Conservation (phyloP, 768 basidiomycete species). For the Pisolithus tinctorius region DNA sequence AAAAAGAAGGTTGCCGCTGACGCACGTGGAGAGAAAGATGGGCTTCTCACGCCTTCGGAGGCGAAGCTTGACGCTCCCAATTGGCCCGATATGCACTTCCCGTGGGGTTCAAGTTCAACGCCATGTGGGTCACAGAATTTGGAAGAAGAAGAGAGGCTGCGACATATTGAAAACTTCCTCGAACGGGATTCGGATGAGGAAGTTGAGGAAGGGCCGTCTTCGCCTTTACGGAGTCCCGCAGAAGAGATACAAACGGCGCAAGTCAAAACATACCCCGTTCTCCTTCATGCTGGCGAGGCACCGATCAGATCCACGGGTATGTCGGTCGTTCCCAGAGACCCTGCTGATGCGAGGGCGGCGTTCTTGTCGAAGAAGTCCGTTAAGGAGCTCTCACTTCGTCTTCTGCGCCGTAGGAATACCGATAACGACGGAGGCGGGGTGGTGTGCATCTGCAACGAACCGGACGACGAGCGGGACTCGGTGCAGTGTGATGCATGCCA, state of each 20-base stretch:
- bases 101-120: slow-evolving; percentile 63
- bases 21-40: slow-evolving; percentile 11
- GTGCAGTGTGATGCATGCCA: slow-evolving; percentile 80
- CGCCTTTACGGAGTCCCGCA: slow-evolving; percentile 4
- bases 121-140: slow-evolving; percentile 43
- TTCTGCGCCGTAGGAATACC: slow-evolving; percentile 35
- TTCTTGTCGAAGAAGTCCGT: slow-evolving; percentile 67
- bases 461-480: slow-evolving; percentile 64
- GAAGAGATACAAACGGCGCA: slow-evolving; percentile 31
- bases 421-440: slow-evolving; percentile 40
- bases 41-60: slow-evolving; percentile 20
- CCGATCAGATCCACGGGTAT: slow-evolving; percentile 7
- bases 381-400: slow-evolving; percentile 50
- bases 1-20: slow-evolving; percentile 40
- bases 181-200: slow-evolving; percentile 63
- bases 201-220: slow-evolving; percentile 19
- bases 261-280: slow-evolving; percentile 57
- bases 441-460: slow-evolving; percentile 60
- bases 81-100: slow-evolving; percentile 76
- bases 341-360: slow-evolving; percentile 70
- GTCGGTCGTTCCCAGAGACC: slow-evolving; percentile 52
- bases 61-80: slow-evolving; percentile 47
- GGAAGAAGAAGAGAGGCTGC: slow-evolving; percentile 54
- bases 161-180: slow-evolving; percentile 64
- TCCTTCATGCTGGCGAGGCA: slow-evolving; percentile 32